Evolutionary conservation across 2,329 filamentous ascomycete species (phyloP), one percentile per base, ranked within the genome.

Genomic region (Aspergillus fischeri): DNA sequence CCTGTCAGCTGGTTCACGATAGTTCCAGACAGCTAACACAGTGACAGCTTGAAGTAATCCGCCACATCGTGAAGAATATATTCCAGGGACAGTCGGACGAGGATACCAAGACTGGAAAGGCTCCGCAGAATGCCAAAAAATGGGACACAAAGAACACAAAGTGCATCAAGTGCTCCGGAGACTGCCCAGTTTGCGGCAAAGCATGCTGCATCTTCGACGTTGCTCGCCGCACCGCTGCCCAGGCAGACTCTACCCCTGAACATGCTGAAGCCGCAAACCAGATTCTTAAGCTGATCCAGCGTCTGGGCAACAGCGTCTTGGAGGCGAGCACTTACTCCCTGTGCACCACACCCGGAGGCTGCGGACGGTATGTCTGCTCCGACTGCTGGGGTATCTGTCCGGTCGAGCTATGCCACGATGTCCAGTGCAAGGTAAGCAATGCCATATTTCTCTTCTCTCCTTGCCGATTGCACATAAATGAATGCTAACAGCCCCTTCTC

Each of bases 351-450:
- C 53, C 59, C 49, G 65, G 64, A 41, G 68, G 65, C 10, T 74
- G 68, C 59, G 71, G 64, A 49, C 62, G 64, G 49, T 63, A 65
- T 56, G 68, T 74, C 11, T 75, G 73, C 55, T 67, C 71, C 1
- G 59, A 65, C 28, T 75, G 71, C 58, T 73, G 70, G 59, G 71
- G 73, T 9, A 58, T 65, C 17, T 76, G 74, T 56, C 70, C 71
- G 4, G 63, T 64, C 29, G 60, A 64, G 27, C 58, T 67, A 27
- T 76, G 74, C 55, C 58, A 58, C 21, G 70, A 74, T 58, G 63
- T 73, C 24, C 67, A 70, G 51, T 75, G 73, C 60, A 69, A 65
- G 58, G 69, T 71, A 65, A 50, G 21, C 21, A 47, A 14, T 24
- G 11, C 3, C 14, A 17, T 17, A 35, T 38, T 17, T 14, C 20